Conservation (phyloP, 1,284 basidiomycete species). For the Melampsora larici-populina region DNA sequence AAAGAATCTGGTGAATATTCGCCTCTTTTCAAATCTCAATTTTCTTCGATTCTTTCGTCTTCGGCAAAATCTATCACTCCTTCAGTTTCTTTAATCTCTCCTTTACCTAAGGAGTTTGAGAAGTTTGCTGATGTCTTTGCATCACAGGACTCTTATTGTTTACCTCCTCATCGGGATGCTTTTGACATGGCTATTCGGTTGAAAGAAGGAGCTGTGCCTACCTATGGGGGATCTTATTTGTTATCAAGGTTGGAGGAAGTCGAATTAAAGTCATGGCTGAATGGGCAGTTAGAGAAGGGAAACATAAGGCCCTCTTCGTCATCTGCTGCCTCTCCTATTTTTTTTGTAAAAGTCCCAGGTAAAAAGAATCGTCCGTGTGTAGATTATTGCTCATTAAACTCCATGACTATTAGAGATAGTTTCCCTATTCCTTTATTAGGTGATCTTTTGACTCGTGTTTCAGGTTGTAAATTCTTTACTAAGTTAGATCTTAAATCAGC, state of each 20-base stretch:
- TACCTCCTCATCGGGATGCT: background rate
- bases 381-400: background rate
- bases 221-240: background rate
- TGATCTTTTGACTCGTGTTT: slow-evolving; percentile 42
- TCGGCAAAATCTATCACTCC: background rate
- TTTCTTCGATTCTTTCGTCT: background rate
- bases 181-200: background rate
- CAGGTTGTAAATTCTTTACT: slow-evolving; percentile 42
- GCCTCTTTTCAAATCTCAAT: background rate
- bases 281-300: background rate
- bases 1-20: background rate
- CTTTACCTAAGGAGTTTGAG: background rate
- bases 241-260: background rate
- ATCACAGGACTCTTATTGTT: background rate
- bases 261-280: background rate
- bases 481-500: slow-evolving; percentile 52
- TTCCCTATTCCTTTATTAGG: slow-evolving; percentile 47
- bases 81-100: background rate
- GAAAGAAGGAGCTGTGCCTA: no score
- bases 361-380: no score
- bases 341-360: no score
- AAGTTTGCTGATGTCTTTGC: background rate
- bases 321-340: no score
- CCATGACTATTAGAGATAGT: slow-evolving; percentile 27
- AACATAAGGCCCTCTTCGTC: background rate